Evolutionary conservation across 768 basidiomycete genomes (phyloP).

Genomic region (Amanita polypyramis): DNA sequence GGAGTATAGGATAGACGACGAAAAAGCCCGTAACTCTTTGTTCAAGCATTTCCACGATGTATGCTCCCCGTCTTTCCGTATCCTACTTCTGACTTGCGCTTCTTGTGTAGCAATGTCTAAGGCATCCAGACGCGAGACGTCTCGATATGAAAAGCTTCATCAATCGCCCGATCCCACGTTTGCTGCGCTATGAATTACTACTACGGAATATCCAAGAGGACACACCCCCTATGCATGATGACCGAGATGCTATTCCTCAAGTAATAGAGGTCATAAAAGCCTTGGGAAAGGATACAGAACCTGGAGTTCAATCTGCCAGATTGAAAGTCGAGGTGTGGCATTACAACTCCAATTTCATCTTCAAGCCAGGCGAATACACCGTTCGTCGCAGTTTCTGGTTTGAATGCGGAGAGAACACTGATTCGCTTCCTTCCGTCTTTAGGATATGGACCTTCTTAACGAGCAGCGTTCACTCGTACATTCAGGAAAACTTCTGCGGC

Average conservation of each 20-base stretch:
- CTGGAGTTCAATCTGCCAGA: slow-evolving; percentile 77
- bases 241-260: slow-evolving; percentile 71
- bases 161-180: slow-evolving; percentile 81
- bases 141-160: slow-evolving; percentile 92
- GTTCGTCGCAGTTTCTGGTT: slow-evolving; percentile 19
- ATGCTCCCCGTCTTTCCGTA: slow-evolving; percentile 13
- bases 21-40: slow-evolving; percentile 68
- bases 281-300: slow-evolving; percentile 80
- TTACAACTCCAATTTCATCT: slow-evolving; percentile 69
- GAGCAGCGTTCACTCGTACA: slow-evolving; percentile 78
- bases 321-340: slow-evolving; percentile 87
- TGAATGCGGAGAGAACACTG: background rate
- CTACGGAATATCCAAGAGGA: slow-evolving; percentile 73
- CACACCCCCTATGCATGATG: slow-evolving; percentile 66
- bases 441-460: slow-evolving; percentile 86
- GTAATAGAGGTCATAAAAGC: slow-evolving; percentile 82
- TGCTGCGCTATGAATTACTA: slow-evolving; percentile 82
- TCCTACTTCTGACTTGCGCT: slow-evolving; percentile 13
- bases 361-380: slow-evolving; percentile 69
- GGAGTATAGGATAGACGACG: slow-evolving; percentile 78
- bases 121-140: slow-evolving; percentile 69
- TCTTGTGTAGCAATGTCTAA: slow-evolving; percentile 29
- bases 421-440: background rate
- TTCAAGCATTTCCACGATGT: slow-evolving; percentile 84
- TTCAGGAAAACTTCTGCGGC: slow-evolving; percentile 72